Conservation (phyloP, 208 protist genomes). For the Crithidia sp. region DNA sequence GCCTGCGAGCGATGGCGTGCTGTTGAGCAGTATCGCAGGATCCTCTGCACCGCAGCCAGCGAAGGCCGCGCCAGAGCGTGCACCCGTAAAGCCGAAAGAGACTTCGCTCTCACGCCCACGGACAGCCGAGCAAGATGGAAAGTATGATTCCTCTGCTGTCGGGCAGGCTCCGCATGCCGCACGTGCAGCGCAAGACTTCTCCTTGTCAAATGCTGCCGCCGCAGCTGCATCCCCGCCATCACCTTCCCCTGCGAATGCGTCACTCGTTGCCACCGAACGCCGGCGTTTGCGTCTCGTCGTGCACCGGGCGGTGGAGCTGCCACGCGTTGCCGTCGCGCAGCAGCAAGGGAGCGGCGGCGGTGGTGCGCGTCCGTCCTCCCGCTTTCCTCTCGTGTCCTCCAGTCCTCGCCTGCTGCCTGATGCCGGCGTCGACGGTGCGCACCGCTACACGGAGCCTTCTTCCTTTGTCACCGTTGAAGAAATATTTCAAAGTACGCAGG, state of each 20-base stretch:
- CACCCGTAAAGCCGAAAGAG: neutral
- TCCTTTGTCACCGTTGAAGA: conserved; percentile 85
- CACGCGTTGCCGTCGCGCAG: conserved; percentile 46
- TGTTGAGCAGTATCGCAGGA: conserved; percentile 2
- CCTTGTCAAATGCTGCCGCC: too few relatives aligned
- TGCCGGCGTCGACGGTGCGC: conserved; percentile 12
- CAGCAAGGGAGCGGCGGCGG: too few relatives aligned
- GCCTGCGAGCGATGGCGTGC: conserved; percentile 9
- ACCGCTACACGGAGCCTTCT: conserved; percentile 53
- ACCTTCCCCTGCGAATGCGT: neutral
- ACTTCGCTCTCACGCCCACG: conserved; percentile 1
- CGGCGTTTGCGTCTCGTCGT: conserved; percentile 61
- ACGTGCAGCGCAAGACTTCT: too few relatives aligned
- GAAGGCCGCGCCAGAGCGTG: too few relatives aligned
- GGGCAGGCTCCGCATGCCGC: too few relatives aligned
- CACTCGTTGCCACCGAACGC: conserved; percentile 9
- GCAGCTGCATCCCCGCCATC: neutral
- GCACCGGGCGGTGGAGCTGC: conserved; percentile 59
- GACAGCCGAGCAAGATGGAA: neutral
- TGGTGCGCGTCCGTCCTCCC: neutral
- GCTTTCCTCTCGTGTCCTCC: conserved; percentile 24
- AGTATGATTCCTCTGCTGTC: too few relatives aligned
- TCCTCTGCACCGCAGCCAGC: neutral
- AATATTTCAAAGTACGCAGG: conserved; percentile 30
- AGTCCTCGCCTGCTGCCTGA: conserved; percentile 20